Evolutionary conservation across 352 stramenopile genomes (phyloP), one percentile per base, ranked within the genome.

Genomic region (Globisporangium polare): DNA sequence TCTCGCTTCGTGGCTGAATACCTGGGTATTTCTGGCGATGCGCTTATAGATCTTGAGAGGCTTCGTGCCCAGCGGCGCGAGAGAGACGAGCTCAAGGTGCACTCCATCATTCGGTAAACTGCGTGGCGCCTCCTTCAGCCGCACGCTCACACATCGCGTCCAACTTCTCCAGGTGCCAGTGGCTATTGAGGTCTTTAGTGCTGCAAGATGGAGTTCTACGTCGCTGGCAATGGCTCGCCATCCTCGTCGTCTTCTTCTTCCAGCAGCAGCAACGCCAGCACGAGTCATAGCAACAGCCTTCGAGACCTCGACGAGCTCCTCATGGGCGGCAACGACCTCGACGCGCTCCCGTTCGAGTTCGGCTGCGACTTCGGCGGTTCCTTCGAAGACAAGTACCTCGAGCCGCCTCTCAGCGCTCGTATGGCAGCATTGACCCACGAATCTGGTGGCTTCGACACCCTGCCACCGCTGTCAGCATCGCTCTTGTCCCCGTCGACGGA

Each of bases 331-430:
- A 66, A 61, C 18, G 62, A 74, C 20, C 60, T 76, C 13, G 68
- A 77, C 35, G 53, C 69, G 29, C 67, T 79, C 26, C 68, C 68
- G 42, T 76, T 79, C 49, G 72, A 79, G 57, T 72, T 79, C 56
- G 61, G 68, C 13, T 79, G 72, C 26, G 72, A 79, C 51, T 79
- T 77, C 60, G 69, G 65, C n/a, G 65, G 61, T 17, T 53, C 61
- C 10, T 79, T 79, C 43, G 72, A 79, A 8, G 72, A 72, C 31
- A 76, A 74, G 29, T 59, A 69, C 29, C 24, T 76, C 20, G 37
- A 64, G 10, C 54, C 55, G 0, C 60, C 67, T 2, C 49, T 54
- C 22, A 65, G 49, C 41, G 43, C 42, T 15, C 29, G 29, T 1
- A 45, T 46, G 41, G 18, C 46, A 3, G 20, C 35, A 0, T 47